Evolutionary conservation across 148 eudicot genomes (phyloP), one percentile per base, ranked within the genome.

Genomic region (Amaranthus palmeri): DNA sequence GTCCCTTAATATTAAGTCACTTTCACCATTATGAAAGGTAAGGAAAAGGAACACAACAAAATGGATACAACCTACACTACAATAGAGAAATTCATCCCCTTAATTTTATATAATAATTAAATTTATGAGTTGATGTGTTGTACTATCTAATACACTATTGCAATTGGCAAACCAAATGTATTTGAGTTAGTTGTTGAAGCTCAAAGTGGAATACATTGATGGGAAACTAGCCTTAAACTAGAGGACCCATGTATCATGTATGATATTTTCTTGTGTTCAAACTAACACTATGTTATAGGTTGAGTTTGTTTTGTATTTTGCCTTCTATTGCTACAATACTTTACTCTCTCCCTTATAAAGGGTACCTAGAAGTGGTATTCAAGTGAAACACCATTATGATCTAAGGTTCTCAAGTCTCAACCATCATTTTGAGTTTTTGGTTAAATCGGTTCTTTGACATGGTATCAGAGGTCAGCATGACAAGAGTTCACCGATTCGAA

Each of bases 11-110:
- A 17, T 50, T 3, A 25, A 72, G 75, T 72, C 68, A 72, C 43
- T 61, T 72, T 72, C 75, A 72, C n/a, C 14, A 62, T 72, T 18
- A 63, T 72, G 50, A 42, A 53, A 61, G 18, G 55, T 61, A 15
- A 10, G 58, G 36, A 56, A 63, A 45, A 63, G 68, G 69, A 62
- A 54, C 61, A 43, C 10, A n/a, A 45, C 75, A 72, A 51, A 51
- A 10, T 72, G 68, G 68, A 64, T 63, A 62, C 59, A 44, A 61
- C 75, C 75, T 67, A 67, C 57, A 1, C 13, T 54, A 17, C 58
- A 54, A 14, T 54, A 14, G 11, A 14, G 15, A 1, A 12, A 54
- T 54, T 48, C n/a, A n/a, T 48, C 40, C 51, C 5, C 53, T 55
- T 9, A 4, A 25, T n/a, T n/a, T n/a, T n/a, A 25, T n/a, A n/a